Base-by-base conservation (phyloP, 805 yeast genomes). In the Sporopachydermia quercuum region DNA sequence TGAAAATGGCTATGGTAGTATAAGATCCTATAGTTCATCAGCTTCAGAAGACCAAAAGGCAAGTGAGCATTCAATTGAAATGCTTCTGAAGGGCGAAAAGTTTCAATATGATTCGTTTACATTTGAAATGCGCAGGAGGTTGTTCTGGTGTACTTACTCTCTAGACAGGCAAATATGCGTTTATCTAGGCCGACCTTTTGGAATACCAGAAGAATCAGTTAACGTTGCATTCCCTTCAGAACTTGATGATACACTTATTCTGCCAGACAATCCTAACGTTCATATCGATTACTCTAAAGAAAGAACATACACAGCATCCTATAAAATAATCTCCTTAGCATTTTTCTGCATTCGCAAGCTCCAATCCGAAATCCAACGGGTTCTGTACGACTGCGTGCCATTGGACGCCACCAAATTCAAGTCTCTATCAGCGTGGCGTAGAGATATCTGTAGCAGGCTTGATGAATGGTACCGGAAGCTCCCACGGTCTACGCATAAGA, bases 61-160 rank as follows among this genome's bases (percentile, higher is more conserved):
- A n/a, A n/a, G n/a, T n/a, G n/a, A n/a, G n/a, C n/a, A n/a, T n/a
- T n/a, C n/a, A n/a, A n/a, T n/a, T n/a, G 18, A 39, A 37, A 15
- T 37, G 18, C 23, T 34, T 8, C 16, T 30, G 16, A 16, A 60
- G 58, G 39, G 44, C 58, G 34, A 56, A 3, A 8, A n/a, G 63
- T 41, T 45, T 39, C 37, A 57, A 57, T 16, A 57, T 40, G 71
- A 71, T 43, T 68, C 76, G 0, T 76, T 66, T 51, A 57, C 68
- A 0, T 58, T 65, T 38, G 89, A 79, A 50, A 51, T 75, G 49
- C 62, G 85, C 46, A 61, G 82, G 53, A 52, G 82, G 37, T 48
- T 76, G 15, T 79, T 79, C 48, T 79, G 89, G 89, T 76, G 85
- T 54, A 71, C 80, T 3, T 79, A 79, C 49, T 68, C 83, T 1